Conservation (phyloP, 805 yeast species). For the Saccharomycopsis oosterbeekiorum region DNA sequence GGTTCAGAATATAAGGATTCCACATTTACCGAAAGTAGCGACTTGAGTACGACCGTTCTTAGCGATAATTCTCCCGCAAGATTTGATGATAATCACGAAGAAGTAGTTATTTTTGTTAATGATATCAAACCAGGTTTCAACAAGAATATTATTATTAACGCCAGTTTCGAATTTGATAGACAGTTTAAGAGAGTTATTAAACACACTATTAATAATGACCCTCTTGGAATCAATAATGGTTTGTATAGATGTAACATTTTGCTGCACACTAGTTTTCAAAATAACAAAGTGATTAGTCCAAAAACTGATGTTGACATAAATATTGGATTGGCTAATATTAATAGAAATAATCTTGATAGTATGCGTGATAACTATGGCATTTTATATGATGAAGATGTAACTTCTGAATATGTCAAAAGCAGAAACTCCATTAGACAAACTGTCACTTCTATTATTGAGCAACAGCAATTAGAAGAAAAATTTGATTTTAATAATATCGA, state of each 20-base stretch:
- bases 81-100: neutral
- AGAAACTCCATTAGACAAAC: slow-evolving; percentile 2
- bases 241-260: neutral
- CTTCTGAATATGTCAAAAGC: neutral
- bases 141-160: slow-evolving; percentile 11
- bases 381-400: neutral
- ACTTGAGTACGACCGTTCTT: too few species aligned
- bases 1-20: neutral
- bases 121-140: slow-evolving; percentile 16
- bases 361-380: neutral
- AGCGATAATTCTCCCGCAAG: neutral
- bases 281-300: neutral
- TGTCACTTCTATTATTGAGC: neutral
- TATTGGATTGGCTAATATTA: neutral
- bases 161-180: slow-evolving; percentile 1
- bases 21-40: neutral
- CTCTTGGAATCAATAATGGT: neutral
- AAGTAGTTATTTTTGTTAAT: slow-evolving; percentile 11
- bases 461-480: neutral
- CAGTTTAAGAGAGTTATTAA: slow-evolving; percentile 12
- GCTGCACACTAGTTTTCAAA: neutral
- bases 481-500: neutral
- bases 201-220: neutral
- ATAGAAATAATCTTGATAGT: neutral
- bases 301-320: neutral